A percentile compares a stretch with the other conserved stretches of the same genome.
phyloP scores from a whole-genome alignment of 805 yeast genomes.

The Kazachstania africana region DNA sequence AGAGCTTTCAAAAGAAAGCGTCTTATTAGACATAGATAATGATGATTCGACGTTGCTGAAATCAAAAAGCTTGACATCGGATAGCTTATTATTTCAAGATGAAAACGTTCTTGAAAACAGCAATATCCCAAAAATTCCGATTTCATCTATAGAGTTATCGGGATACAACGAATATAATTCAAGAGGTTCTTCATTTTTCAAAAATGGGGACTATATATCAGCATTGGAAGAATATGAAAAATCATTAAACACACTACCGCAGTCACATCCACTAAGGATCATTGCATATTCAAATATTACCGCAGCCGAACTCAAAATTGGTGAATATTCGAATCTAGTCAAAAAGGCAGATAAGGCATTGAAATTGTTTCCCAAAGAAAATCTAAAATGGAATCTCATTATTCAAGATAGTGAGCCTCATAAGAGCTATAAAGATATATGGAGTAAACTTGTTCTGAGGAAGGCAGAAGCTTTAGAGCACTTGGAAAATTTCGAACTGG shows the following conservation, averaged over 20 bases:
- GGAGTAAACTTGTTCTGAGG: slow-evolving; percentile 56
- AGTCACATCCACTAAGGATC: slow-evolving; percentile 50
- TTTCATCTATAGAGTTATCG: slow-evolving; percentile 21
- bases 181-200: slow-evolving; percentile 53
- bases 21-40: no score
- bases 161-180: slow-evolving; percentile 37
- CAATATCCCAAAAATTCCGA: slow-evolving; percentile 4
- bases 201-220: slow-evolving; percentile 67
- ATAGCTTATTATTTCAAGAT: slow-evolving; percentile 12
- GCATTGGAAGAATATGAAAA: slow-evolving; percentile 53
- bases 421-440: slow-evolving; percentile 41
- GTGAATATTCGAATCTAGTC: slow-evolving; percentile 40
- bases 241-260: slow-evolving; percentile 48
- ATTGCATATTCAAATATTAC: slow-evolving; percentile 70
- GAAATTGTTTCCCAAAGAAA: slow-evolving; percentile 21
- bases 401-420: slow-evolving; percentile 26
- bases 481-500: slow-evolving; percentile 54
- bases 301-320: slow-evolving; percentile 51
- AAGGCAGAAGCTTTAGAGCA: slow-evolving; percentile 81
- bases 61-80: no score
- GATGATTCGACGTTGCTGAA: no score
- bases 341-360: slow-evolving; percentile 24
- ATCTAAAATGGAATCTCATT: slow-evolving; percentile 32
- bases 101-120: not conserved
- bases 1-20: no score